Percentiles rank a stretch among this genome's conserved stretches.
Evolutionary conservation across 2,329 filamentous ascomycete genomes (phyloP).

Genomic region (Bipolaris victoriae): DNA sequence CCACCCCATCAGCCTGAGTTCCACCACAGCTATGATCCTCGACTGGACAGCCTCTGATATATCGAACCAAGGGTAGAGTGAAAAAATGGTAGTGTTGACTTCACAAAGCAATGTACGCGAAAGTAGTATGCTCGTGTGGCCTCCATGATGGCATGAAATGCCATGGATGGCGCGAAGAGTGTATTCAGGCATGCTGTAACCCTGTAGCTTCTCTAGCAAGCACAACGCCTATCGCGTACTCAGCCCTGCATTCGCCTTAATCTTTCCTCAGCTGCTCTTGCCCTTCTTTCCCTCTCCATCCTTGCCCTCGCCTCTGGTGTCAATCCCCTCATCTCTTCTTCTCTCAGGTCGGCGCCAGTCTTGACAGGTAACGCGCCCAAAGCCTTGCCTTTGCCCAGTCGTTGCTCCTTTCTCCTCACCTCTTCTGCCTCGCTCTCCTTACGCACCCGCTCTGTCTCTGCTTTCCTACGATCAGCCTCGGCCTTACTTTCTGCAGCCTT

Average conservation of each 20-base stretch:
- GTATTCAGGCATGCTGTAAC: neutral
- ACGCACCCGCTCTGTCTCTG: constrained; percentile 75
- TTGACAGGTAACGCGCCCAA: constrained; percentile 67
- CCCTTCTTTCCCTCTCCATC: constrained; percentile 86
- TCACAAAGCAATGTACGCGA: neutral
- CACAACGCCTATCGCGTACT: neutral
- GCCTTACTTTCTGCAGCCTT: constrained; percentile 69
- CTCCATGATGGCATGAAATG: neutral
- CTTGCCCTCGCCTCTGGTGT: constrained; percentile 85
- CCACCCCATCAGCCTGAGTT: too few relatives aligned
- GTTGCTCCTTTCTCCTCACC: constrained; percentile 58
- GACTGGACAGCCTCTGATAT: too few relatives aligned
- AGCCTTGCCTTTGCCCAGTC: constrained; percentile 56
- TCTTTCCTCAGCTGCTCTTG: constrained; percentile 89
- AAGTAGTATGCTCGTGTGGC: neutral
- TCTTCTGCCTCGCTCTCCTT: constrained; percentile 59
- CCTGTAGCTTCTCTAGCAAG: neutral
- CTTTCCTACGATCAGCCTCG: constrained; percentile 67
- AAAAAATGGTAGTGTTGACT: neutral
- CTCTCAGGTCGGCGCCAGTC: constrained; percentile 78
- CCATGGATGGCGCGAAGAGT: neutral
- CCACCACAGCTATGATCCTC: too few relatives aligned
- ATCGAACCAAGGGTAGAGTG: too few relatives aligned
- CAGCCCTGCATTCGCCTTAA: constrained; percentile 60
- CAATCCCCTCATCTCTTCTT: constrained; percentile 83